A percentile compares a stretch with the other conserved stretches of the same genome.
Conservation (phyloP, 768 basidiomycete genomes). For the Tremella fuciformis region DNA sequence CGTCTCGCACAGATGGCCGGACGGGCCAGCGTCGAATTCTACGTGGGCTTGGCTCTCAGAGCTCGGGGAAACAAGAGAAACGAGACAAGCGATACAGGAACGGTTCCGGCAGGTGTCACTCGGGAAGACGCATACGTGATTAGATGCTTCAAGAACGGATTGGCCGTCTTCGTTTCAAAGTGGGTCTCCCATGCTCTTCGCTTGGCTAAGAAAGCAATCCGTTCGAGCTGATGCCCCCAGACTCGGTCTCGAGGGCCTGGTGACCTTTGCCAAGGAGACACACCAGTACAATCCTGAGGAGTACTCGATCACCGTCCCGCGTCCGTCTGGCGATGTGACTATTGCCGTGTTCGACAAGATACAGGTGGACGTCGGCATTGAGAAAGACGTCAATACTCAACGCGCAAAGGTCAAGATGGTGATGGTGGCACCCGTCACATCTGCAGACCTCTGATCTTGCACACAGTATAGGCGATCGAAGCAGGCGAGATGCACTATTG, state of each 20-base stretch:
- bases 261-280: slow-evolving; percentile 81
- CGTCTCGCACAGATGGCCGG: slow-evolving; percentile 97
- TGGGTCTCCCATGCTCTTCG: slow-evolving; percentile 54
- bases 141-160: slow-evolving; percentile 85
- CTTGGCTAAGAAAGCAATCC: background rate
- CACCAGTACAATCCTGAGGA: slow-evolving; percentile 87
- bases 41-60: slow-evolving; percentile 87
- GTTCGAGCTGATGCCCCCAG: slow-evolving; percentile 53
- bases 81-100: background rate
- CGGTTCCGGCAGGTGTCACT: slow-evolving; percentile 17
- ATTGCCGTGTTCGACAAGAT: slow-evolving; percentile 94
- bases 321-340: slow-evolving; percentile 55
- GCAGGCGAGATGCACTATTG: too few species aligned
- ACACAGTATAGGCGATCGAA: too few species aligned
- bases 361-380: slow-evolving; percentile 80
- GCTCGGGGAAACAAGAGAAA: slow-evolving; percentile 54
- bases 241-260: slow-evolving; percentile 87
- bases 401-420: slow-evolving; percentile 69
- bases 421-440: slow-evolving; percentile 41
- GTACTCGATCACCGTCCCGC: slow-evolving; percentile 74
- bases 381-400: slow-evolving; percentile 92
- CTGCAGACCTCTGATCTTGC: slow-evolving; percentile 30
- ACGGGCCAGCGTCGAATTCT: slow-evolving; percentile 94
- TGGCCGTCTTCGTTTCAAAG: slow-evolving; percentile 95
- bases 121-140: slow-evolving; percentile 62